phyloP scores from a whole-genome alignment of 2,329 filamentous ascomycete species.

The Phialophora verrucosa region DNA sequence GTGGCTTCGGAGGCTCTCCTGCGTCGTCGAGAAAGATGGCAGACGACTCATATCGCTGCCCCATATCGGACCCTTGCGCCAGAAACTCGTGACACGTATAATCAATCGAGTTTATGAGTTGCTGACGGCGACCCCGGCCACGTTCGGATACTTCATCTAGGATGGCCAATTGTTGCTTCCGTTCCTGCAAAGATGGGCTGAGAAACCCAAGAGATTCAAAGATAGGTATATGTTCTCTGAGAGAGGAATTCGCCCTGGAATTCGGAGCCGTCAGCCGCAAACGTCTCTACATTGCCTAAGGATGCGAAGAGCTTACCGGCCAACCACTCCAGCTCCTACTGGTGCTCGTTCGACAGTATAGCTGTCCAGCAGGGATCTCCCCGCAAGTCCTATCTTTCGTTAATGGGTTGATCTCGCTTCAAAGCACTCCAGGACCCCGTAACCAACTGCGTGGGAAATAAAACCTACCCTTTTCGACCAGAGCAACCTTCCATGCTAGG shows the following conservation, averaged over 20 bases:
- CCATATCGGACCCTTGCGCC: conserved; percentile 64
- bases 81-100: conserved; percentile 48
- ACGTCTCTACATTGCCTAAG: conserved; percentile 14
- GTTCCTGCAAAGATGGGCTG: conserved; percentile 46
- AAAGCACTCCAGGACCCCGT: neutral
- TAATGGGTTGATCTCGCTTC: conserved; percentile 3
- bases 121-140: neutral
- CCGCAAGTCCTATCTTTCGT: conserved; percentile 16
- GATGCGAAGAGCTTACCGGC: conserved; percentile 24
- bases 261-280: conserved; percentile 3
- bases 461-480: conserved; percentile 41
- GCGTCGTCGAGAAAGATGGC: conserved; percentile 56
- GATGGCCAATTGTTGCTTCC: conserved; percentile 49
- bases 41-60: conserved; percentile 56
- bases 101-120: conserved; percentile 12
- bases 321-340: conserved; percentile 54
- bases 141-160: conserved; percentile 46
- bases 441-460: neutral
- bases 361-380: conserved; percentile 41
- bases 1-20: conserved; percentile 28
- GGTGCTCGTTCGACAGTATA: conserved; percentile 45
- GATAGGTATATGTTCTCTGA: conserved; percentile 55
- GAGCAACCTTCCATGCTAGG: conserved; percentile 46
- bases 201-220: conserved; percentile 53
- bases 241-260: conserved; percentile 60